Evolutionary conservation across 257 asterid species (phyloP), one percentile per base, ranked within the genome.

Genomic region (Vinca minor): DNA sequence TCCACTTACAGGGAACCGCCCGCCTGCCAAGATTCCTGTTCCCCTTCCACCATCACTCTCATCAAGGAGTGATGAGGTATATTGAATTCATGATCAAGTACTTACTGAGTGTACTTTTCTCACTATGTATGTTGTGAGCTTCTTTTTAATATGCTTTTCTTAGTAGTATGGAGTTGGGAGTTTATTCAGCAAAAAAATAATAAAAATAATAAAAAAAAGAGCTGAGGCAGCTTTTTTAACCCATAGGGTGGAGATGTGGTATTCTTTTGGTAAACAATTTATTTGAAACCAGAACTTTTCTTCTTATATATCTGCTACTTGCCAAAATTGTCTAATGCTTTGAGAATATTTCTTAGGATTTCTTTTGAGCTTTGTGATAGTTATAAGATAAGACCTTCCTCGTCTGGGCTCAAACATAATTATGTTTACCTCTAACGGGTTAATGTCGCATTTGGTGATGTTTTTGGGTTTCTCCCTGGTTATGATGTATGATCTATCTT

Each of bases 21-120:
- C 95, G 36, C 96, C 95, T 38, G 87, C 97, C 59, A 87, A 93
- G 86, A 84, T 93, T 72, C 98, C 98, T 35, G 84, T 89, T 82
- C 98, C 98, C 59, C 69, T 93, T 81, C 94, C 88, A 29, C 91
- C 81, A 64, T 79, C 93, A 46, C 83, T 73, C 62, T 73, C 71
- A n/a, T 67, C 69, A 63, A 87, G 89, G 87, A 82, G 70, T 68
- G 82, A 79, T 38, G 92, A 87, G 96, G 98, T 89, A 70, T 71
- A 61, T 69, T 71, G 54, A 54, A 38, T 62, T 45, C 34, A 39
- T 14, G 42, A 25, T 55, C 61, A 31, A 55, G 25, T 39, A 14
- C 14, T 61, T 41, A 28, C 34, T 61, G n/a, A n/a, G 14, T 62
- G 23, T 55, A 55, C 4, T 25, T 26, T 15, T 28, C 15, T 39